Evolutionary conservation across 106 monocot genomes (phyloP).

Genomic region (Gastrodia elata): DNA sequence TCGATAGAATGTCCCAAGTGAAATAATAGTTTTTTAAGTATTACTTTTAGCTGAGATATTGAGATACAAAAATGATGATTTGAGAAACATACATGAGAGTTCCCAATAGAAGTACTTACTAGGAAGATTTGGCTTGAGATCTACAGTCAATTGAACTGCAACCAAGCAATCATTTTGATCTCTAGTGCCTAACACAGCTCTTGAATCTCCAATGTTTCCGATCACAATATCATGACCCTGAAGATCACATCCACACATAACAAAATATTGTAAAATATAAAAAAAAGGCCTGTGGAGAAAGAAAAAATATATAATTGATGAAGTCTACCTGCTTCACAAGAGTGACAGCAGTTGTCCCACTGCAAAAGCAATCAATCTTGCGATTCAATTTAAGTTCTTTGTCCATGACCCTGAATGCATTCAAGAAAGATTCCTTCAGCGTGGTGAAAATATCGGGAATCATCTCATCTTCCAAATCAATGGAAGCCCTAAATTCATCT

Average conservation of each 20-base stretch:
- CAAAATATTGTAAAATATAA: neutral
- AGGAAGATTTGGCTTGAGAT: slow-evolving; percentile 40
- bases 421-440: slow-evolving; percentile 64
- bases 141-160: slow-evolving; percentile 37
- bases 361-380: slow-evolving; percentile 88
- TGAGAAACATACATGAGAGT: too few species aligned
- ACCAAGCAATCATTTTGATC: slow-evolving; percentile 25
- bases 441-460: slow-evolving; percentile 53
- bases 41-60: too few species aligned
- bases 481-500: slow-evolving; percentile 5
- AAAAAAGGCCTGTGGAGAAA: too few species aligned
- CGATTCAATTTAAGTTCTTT: slow-evolving; percentile 70
- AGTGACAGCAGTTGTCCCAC: slow-evolving; percentile 82
- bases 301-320: neutral
- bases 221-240: slow-evolving; percentile 22
- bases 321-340: slow-evolving; percentile 61
- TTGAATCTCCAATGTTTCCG: slow-evolving; percentile 25
- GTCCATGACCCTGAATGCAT: slow-evolving; percentile 89
- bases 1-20: too few species aligned
- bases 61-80: too few species aligned
- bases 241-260: neutral
- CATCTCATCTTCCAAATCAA: slow-evolving; percentile 34
- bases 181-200: slow-evolving; percentile 26
- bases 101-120: slow-evolving; percentile 18
- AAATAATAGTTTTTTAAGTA: too few species aligned